Evolutionary conservation across 208 protist genomes (phyloP).

Genomic region (Wallacemonas sp.): DNA sequence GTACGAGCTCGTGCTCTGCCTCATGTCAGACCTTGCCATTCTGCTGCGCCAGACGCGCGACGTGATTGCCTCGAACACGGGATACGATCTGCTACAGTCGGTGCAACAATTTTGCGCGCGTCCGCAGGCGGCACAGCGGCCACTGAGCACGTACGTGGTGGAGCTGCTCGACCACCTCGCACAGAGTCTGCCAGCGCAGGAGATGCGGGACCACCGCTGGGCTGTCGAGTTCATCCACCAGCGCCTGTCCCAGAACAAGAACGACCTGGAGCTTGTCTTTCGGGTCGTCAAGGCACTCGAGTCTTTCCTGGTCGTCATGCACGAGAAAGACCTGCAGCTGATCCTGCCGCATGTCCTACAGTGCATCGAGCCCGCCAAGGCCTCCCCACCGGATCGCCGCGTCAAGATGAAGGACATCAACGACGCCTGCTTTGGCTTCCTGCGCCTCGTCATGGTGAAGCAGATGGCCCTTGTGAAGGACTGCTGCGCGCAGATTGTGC

Average conservation of each 20-base stretch:
- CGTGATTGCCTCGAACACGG: slow-evolving; percentile 55
- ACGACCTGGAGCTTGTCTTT: slow-evolving; percentile 75
- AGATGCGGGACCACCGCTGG: slow-evolving; percentile 90
- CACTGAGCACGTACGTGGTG: slow-evolving; percentile 80
- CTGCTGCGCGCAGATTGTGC: slow-evolving; percentile 85
- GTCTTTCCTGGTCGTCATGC: slow-evolving; percentile 83
- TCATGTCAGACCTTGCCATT: slow-evolving; percentile 84
- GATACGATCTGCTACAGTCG: slow-evolving; percentile 70
- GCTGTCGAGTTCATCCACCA: slow-evolving; percentile 92
- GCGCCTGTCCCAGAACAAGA: slow-evolving; percentile 86
- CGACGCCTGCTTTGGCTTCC: slow-evolving; percentile 85
- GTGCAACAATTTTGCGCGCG: slow-evolving; percentile 76
- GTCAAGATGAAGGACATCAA: slow-evolving; percentile 82
- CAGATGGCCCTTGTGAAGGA: slow-evolving; percentile 77
- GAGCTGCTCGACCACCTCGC: slow-evolving; percentile 85
- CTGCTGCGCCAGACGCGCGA: slow-evolving; percentile 77
- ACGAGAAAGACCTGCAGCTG: slow-evolving; percentile 85
- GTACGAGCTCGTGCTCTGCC: slow-evolving; percentile 68
- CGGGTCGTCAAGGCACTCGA: slow-evolving; percentile 85
- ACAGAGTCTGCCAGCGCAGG: slow-evolving; percentile 67
- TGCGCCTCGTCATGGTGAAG: slow-evolving; percentile 81
- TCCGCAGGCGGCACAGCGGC: slow-evolving; percentile 84
- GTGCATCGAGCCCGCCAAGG: slow-evolving; percentile 83
- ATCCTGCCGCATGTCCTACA: slow-evolving; percentile 88
- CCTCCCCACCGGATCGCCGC: slow-evolving; percentile 23